These are phyloP conservation scores for Capronia americana DNA, from an alignment of 2,329 filamentous ascomycete species.

Conservation along the genomic window DNA sequence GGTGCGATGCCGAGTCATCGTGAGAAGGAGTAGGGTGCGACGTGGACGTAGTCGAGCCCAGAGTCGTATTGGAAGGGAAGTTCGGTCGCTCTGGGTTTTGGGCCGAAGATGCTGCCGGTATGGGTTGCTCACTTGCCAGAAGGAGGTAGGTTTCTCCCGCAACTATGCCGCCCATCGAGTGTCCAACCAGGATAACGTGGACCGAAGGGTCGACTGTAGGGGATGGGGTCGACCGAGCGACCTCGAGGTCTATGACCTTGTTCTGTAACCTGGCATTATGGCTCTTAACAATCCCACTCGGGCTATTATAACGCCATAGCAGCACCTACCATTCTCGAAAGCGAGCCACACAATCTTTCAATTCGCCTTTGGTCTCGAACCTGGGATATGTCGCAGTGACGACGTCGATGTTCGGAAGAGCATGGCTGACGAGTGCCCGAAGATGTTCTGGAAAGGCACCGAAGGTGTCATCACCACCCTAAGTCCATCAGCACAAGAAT, in stretches of 20 bases:
- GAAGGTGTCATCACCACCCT: constrained; percentile 59
- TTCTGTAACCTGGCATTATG: constrained; percentile 73
- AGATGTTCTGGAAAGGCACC: constrained; percentile 54
- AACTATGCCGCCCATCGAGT: constrained; percentile 93
- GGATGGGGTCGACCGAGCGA: constrained; percentile 76
- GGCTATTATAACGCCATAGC: background rate
- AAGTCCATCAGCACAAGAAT: constrained; percentile 1
- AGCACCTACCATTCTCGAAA: constrained; percentile 56
- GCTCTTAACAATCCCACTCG: constrained; percentile 7
- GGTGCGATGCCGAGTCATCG: constrained; percentile 34
- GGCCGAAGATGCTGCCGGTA: constrained; percentile 45
- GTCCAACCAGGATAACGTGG: constrained; percentile 79
- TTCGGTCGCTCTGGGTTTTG: constrained; percentile 37
- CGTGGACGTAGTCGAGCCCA: constrained; percentile 36
- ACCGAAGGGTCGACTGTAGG: constrained; percentile 88
- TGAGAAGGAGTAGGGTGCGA: constrained; percentile 31
- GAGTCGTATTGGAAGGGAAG: constrained; percentile 38
- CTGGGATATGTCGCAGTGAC: constrained; percentile 54
- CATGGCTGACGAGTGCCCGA: constrained; percentile 49
- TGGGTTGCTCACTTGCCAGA: constrained; percentile 70
- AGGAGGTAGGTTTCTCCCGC: constrained; percentile 85
- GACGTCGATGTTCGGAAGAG: constrained; percentile 52
- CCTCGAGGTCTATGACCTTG: constrained; percentile 92
- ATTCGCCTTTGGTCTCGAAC: constrained; percentile 57
- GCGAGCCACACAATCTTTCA: constrained; percentile 53